A percentile compares a stretch with the other conserved stretches of the same genome.
These are phyloP conservation scores for Neocatenulostroma microsporum DNA, from an alignment of 2,329 filamentous ascomycete species.

Conservation along the genomic window DNA sequence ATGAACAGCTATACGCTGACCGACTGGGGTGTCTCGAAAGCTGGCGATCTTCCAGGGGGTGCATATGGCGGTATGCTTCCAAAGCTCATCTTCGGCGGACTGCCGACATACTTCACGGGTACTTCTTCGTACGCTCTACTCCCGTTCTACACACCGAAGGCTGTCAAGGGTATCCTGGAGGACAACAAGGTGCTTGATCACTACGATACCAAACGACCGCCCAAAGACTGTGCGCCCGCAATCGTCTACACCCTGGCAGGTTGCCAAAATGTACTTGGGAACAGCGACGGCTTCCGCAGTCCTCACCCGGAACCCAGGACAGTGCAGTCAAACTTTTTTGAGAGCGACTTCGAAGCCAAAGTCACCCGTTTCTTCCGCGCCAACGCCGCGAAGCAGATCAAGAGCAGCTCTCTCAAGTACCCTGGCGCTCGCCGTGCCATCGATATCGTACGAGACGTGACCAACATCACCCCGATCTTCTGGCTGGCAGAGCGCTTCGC, in stretches of 20 bases:
- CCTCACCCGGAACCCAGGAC: slow-evolving; percentile 41
- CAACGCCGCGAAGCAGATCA: slow-evolving; percentile 39
- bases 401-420: slow-evolving; percentile 41
- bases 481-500: slow-evolving; percentile 58
- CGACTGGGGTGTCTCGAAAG: slow-evolving; percentile 45
- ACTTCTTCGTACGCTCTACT: slow-evolving; percentile 44
- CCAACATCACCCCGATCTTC: slow-evolving; percentile 57
- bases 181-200: slow-evolving; percentile 39
- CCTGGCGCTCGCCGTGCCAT: slow-evolving; percentile 40
- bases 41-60: slow-evolving; percentile 32
- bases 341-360: slow-evolving; percentile 38
- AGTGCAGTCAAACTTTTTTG: slow-evolving; percentile 42
- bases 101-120: slow-evolving; percentile 43
- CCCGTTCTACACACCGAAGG: slow-evolving; percentile 46
- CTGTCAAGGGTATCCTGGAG: slow-evolving; percentile 40
- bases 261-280: slow-evolving; percentile 44
- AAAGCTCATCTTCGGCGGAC: slow-evolving; percentile 38
- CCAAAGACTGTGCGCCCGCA: slow-evolving; percentile 36
- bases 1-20: slow-evolving; percentile 43
- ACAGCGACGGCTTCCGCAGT: slow-evolving; percentile 42
- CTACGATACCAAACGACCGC: slow-evolving; percentile 40
- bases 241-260: slow-evolving; percentile 45
- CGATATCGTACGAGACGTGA: slow-evolving; percentile 56
- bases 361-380: slow-evolving; percentile 38
- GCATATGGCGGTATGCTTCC: slow-evolving; percentile 41